These are phyloP conservation scores for Lithocarpus polystachyus DNA, from an alignment of 306 rosid genomes.

Conservation along the genomic window DNA sequence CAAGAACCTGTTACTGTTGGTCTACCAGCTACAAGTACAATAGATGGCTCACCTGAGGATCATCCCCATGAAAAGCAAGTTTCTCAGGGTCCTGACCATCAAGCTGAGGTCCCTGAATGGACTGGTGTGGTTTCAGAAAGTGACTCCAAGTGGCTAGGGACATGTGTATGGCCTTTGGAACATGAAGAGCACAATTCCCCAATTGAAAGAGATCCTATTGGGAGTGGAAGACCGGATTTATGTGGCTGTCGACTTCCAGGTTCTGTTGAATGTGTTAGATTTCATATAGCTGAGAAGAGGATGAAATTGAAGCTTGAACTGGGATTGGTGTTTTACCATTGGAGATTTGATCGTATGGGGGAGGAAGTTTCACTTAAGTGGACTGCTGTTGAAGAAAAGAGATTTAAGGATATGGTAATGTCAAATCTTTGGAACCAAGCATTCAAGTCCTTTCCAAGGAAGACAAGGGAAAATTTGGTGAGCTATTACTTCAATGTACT, in stretches of 20 bases:
- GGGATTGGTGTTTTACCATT: slow-evolving; percentile 57
- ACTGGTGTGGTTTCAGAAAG: slow-evolving; percentile 59
- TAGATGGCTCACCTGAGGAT: slow-evolving; percentile 17
- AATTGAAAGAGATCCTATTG: slow-evolving; percentile 22
- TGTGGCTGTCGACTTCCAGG: slow-evolving; percentile 59
- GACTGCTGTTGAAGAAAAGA: slow-evolving; percentile 67
- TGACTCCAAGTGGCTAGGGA: slow-evolving; percentile 77
- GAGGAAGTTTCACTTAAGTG: slow-evolving; percentile 87
- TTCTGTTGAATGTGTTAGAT: slow-evolving; percentile 73
- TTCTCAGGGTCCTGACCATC: slow-evolving; percentile 48
- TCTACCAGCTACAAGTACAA: neutral
- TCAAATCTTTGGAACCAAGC: slow-evolving; percentile 32
- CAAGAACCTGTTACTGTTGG: slow-evolving; percentile 21
- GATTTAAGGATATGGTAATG: slow-evolving; percentile 56
- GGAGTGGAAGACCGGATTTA: slow-evolving; percentile 47
- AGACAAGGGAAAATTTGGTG: slow-evolving; percentile 54
- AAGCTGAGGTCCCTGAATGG: slow-evolving; percentile 78
- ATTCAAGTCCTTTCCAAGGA: slow-evolving; percentile 50
- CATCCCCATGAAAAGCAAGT: slow-evolving; percentile 33
- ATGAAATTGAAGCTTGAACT: slow-evolving; percentile 70
- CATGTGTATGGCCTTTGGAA: slow-evolving; percentile 52
- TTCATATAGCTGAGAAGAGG: slow-evolving; percentile 80
- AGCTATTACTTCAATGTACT: slow-evolving; percentile 84
- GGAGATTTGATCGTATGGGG: slow-evolving; percentile 77
- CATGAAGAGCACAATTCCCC: slow-evolving; percentile 6